Evolutionary conservation across 768 basidiomycete species (phyloP).

Genomic region (Mycena rosella): DNA sequence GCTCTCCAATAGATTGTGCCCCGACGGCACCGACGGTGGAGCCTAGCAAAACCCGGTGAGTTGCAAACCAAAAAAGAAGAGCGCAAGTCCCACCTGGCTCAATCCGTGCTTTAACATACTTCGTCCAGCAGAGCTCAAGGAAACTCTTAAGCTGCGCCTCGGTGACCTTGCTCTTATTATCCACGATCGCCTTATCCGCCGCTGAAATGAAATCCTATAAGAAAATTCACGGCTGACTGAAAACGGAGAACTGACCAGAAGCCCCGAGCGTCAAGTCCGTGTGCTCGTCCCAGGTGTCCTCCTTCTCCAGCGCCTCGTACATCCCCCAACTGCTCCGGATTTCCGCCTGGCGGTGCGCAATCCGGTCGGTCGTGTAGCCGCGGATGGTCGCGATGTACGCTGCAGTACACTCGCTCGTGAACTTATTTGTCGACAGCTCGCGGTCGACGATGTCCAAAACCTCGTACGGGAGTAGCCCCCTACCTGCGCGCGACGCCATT

Average conservation of each 20-base stretch:
- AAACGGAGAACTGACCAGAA: conserved; percentile 61
- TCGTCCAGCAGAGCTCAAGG: conserved; percentile 89
- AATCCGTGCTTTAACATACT: conserved; percentile 95
- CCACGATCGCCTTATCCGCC: conserved; percentile 80
- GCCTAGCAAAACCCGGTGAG: conserved; percentile 58
- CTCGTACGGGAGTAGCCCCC: conserved; percentile 88
- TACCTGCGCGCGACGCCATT: conserved; percentile 67
- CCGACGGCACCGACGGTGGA: conserved; percentile 99
- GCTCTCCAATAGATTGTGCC: conserved; percentile 99
- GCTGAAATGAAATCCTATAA: conserved; percentile 50
- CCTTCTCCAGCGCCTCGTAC: conserved; percentile 83
- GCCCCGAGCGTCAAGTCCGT: conserved; percentile 84
- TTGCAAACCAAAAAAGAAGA: background rate
- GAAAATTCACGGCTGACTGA: conserved; percentile 20
- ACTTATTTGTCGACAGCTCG: conserved; percentile 69
- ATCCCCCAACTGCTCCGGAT: conserved; percentile 82
- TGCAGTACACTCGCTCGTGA: conserved; percentile 76
- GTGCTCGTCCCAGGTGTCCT: conserved; percentile 82
- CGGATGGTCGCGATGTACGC: conserved; percentile 79
- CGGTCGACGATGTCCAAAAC: conserved; percentile 79
- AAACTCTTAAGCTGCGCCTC: conserved; percentile 82
- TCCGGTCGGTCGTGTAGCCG: conserved; percentile 75
- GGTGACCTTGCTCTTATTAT: conserved; percentile 93
- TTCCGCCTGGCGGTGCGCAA: conserved; percentile 75
- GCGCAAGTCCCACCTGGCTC: conserved; percentile 77